Evolutionary conservation across 768 basidiomycete genomes (phyloP), one percentile per base, ranked within the genome.

Genomic region (Suillus sp.): DNA sequence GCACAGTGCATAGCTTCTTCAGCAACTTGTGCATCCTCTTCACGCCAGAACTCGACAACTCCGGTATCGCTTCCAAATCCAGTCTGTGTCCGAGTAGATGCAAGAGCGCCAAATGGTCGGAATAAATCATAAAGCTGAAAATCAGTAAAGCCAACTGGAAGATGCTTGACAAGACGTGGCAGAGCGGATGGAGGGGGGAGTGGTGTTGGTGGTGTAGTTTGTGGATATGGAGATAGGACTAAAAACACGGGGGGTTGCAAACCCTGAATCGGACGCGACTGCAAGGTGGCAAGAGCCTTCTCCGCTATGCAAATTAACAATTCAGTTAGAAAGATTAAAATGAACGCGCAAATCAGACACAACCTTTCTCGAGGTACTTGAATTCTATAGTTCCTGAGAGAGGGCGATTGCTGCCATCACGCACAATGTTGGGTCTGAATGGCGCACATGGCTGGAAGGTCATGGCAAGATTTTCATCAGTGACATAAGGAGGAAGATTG

Each of bases 11-110:
- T 82, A 2, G 88, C 86, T 45, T 89, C 88, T 70, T 95, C 92
- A 0, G 91, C 93, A 27, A 82, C 78, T 30, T 85, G 83, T 8
- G 91, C 93, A 70, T 95, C 92, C 42, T 91, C 90, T 73, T 95
- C 93, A 62, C 88, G 84, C 91, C 91, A 94, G 73, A 91, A 95
- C 73, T 95, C 91, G 47, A 94, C 82, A 59, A 92, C 83, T 56
- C 86, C 93, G 0, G 86, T 89, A 74, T 92, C 92, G 45, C 85
- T 81, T 25, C 90, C 91, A 70, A 92, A 89, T 50, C 88, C 87
- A 16, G 90, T 87, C 59, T 88, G 89, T 7, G 86, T 84, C 66
- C 87, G 87, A 25, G 83, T 88, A 4, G 92, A 91, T 38, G 92
- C 90, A 59, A 96, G 83, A 25, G 93, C 91, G 63, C 95, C 94